Evolutionary conservation across 352 stramenopile species (phyloP), one percentile per base, ranked within the genome.

Genomic region (Blastocystis sp.): DNA sequence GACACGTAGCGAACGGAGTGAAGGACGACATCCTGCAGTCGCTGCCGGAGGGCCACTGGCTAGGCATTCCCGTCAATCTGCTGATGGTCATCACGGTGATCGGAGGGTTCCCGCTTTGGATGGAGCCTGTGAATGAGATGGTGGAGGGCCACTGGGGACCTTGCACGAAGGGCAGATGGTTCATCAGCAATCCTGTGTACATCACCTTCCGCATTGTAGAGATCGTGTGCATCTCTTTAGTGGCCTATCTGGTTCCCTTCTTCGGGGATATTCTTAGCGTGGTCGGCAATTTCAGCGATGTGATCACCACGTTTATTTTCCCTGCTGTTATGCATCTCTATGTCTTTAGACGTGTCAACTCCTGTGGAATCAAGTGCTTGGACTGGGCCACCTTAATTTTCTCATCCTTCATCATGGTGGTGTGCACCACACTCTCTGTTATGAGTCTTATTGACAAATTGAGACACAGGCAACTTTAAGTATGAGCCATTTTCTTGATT

Each of bases 21-120:
- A 29, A 84, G 56, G 73, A 45, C 56, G 47, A 88, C 41, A 88
- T 88, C 37, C 20, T 88, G 34, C 68, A 88, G 39, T 79, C 62
- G 47, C 56, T 88, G 39, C 62, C 62, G 13, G 66, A 88, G 37
- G 45, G 45, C 29, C 18, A 56, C 9, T 76, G 62, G 62, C 37
- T 79, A 3, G 50, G 43, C 3, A 64, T 88, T 20, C 62, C 66
- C 7, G 66, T 88, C 15, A 79, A 79, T 37, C 43, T 88, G n/a
- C 20, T 79, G 34, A 88, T 88, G 77, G 66, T 88, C 23, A 88
- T 88, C 47, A 79, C 77, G 15, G 62, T 76, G 29, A 88, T 88
- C 55, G 77, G 77, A 7, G 77, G 77, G n/a, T 88, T 79, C 66
- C 77, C 77, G 34, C 56, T 88, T 0, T 79, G 62, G 62, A 79